A percentile compares a stretch with the other conserved stretches of the same genome.
Conservation (phyloP, 1,284 basidiomycete genomes). For the Ganoderma leucocontextum region DNA sequence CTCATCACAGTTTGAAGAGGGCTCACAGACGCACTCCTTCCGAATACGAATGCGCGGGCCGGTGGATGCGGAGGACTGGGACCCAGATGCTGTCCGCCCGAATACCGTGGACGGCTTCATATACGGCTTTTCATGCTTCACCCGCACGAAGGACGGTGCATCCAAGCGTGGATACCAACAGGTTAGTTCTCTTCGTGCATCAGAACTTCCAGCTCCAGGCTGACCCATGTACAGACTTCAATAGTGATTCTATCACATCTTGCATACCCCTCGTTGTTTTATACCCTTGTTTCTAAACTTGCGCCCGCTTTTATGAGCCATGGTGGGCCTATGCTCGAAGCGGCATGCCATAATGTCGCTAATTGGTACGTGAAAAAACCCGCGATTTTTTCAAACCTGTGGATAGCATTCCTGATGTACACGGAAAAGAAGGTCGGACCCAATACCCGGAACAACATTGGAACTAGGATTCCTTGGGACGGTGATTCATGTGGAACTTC, state of each 20-base stretch:
- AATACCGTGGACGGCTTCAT: constrained; percentile 70
- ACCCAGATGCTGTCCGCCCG: constrained; percentile 45
- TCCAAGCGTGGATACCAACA: constrained; percentile 90
- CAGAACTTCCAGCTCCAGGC: background rate
- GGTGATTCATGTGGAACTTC: constrained; percentile 77
- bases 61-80: constrained; percentile 38
- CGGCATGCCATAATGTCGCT: constrained; percentile 86
- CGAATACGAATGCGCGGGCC: constrained; percentile 59
- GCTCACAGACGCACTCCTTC: constrained; percentile 78
- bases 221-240: constrained; percentile 64
- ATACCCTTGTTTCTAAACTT: constrained; percentile 71
- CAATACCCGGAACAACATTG: constrained; percentile 62
- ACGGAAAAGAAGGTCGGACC: constrained; percentile 76
- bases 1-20: constrained; percentile 82
- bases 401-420: constrained; percentile 26
- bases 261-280: constrained; percentile 87
- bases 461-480: constrained; percentile 86
- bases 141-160: constrained; percentile 71
- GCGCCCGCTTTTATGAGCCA: constrained; percentile 83
- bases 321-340: constrained; percentile 83
- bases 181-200: constrained; percentile 50
- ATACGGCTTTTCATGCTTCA: constrained; percentile 88
- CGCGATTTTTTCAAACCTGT: background rate
- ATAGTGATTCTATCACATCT: constrained; percentile 87
- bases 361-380: constrained; percentile 68